Base-by-base conservation (phyloP, 2,329 filamentous ascomycete species). In the Neopestalotiopsis rosae region DNA sequence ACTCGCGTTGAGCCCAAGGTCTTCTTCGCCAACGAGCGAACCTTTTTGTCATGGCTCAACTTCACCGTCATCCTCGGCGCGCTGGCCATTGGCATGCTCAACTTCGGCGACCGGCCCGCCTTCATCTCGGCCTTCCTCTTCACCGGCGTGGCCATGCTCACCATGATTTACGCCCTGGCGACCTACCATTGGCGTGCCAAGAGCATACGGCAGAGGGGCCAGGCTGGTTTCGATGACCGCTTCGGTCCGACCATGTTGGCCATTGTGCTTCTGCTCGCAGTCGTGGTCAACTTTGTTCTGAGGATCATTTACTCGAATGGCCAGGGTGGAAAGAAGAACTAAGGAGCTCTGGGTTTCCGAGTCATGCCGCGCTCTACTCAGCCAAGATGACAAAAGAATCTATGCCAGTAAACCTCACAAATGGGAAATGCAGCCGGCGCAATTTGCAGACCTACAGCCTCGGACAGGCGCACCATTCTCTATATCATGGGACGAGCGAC, bases 21-120 rank as follows among this genome's bases (percentile, higher is more conserved):
- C 86, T 99, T 98, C 90, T 99, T 99, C 87, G 96, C 96, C 84
- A 99, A 99, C 87, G 96, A 99, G 85, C 94, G 96, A 72, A 99
- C 96, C 72, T 99, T 99, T 81, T 91, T 99, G 78, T 97, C 94
- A 83, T 99, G 96, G 96, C 93, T 99, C 79, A 99, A 99, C 89
- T 98, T 98, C 87, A 97, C 95, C 81, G 95, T 99, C 79, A 95
- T 99, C 82, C 92, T 99, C 71, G 96, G 96, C 78, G 96, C 96
- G 72, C 91, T 99, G 65, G 95, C 96, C 74, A 94, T 99, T 75
- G 96, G 96, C 75, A 94, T 99, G 79, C 91, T 99, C 77, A 99
- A 99, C 87, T 99, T 99, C 77, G 96, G 96, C 79, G 96, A 99
- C 83, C 91, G 91, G 72, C 90, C 97, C 68, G 95, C 95, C 76